A percentile compares a stretch with the other conserved stretches of the same genome.
Evolutionary conservation across 2,329 filamentous ascomycete species (phyloP).

Genomic region (Clarireedia hainanense): DNA sequence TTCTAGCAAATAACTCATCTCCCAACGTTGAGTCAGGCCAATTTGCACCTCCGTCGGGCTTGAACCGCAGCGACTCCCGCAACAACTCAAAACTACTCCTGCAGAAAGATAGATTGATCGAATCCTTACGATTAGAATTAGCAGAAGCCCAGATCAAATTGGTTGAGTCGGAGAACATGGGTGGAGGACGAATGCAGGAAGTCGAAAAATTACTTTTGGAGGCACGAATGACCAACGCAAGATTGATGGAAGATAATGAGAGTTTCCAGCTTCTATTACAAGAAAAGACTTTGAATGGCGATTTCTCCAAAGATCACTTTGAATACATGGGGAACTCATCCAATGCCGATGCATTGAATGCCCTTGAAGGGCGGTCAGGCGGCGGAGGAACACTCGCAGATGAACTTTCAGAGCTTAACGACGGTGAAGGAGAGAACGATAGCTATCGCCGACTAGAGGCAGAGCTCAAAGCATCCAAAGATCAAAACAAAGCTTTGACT

Average conservation of each 20-base stretch:
- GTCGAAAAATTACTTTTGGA: conserved; percentile 88
- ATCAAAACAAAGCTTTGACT: conserved; percentile 94
- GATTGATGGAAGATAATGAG: conserved; percentile 97
- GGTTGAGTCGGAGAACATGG: conserved; percentile 87
- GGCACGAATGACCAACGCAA: conserved; percentile 88
- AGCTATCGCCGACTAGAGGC: conserved; percentile 62
- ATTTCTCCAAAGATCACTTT: conserved; percentile 78
- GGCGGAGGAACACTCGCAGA: conserved; percentile 67
- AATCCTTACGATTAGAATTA: conserved; percentile 82
- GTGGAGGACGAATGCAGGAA: conserved; percentile 78
- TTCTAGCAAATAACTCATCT: conserved; percentile 42
- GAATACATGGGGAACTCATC: conserved; percentile 43
- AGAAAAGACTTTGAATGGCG: conserved; percentile 91
- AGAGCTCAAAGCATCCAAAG: conserved; percentile 73
- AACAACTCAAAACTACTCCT: conserved; percentile 84
- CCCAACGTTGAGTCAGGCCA: conserved; percentile 66
- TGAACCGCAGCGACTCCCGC: conserved; percentile 80
- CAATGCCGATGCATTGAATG: conserved; percentile 57
- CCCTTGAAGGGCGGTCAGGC: conserved; percentile 48
- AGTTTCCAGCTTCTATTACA: conserved; percentile 92
- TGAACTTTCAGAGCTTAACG: conserved; percentile 62
- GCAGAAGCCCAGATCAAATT: conserved; percentile 94
- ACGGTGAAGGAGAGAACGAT: conserved; percentile 53
- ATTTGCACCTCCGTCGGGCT: conserved; percentile 78
- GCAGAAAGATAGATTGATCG: conserved; percentile 95